These are phyloP conservation scores for Sporothrix globosa DNA, from an alignment of 2,329 filamentous ascomycete genomes.

Conservation along the genomic window DNA sequence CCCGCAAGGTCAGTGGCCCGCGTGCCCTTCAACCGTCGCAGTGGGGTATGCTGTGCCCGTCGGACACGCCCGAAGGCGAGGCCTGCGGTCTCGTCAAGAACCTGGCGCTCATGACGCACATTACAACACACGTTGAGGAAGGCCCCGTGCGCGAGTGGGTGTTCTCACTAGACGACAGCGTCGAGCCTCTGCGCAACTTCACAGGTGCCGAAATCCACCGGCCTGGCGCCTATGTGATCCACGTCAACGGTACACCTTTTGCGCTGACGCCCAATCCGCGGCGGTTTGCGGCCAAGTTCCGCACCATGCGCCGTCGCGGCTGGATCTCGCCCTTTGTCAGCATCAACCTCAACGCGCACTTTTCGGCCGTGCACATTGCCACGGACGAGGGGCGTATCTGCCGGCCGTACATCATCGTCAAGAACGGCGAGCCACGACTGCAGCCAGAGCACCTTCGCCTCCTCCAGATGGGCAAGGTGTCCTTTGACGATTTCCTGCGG, in stretches of 20 bases:
- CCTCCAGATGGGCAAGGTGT: slow-evolving; percentile 78
- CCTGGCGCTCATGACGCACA: slow-evolving; percentile 97
- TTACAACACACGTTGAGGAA: slow-evolving; percentile 95
- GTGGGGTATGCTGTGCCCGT: slow-evolving; percentile 96
- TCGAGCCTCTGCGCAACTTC: slow-evolving; percentile 71
- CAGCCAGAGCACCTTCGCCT: slow-evolving; percentile 76
- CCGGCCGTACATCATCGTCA: slow-evolving; percentile 91
- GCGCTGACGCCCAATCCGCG: slow-evolving; percentile 86
- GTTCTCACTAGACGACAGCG: slow-evolving; percentile 82
- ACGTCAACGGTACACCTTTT: slow-evolving; percentile 93
- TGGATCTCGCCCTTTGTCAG: slow-evolving; percentile 95
- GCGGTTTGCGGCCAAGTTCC: slow-evolving; percentile 80
- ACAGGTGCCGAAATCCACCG: slow-evolving; percentile 83
- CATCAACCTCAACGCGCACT: slow-evolving; percentile 93
- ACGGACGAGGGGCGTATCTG: slow-evolving; percentile 98
- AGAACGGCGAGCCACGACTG: slow-evolving; percentile 81
- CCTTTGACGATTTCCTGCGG: slow-evolving; percentile 92
- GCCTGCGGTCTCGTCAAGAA: slow-evolving; percentile 98
- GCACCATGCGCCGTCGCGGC: slow-evolving; percentile 83
- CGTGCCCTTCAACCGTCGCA: slow-evolving; percentile 95
- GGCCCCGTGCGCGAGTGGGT: slow-evolving; percentile 85
- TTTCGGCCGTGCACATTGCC: slow-evolving; percentile 88
- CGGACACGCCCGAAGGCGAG: slow-evolving; percentile 97
- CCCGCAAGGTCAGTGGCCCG: slow-evolving; percentile 91
- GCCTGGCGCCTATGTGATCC: slow-evolving; percentile 83